Percentiles rank a stretch among this genome's conserved stretches.
phyloP scores from a whole-genome alignment of 148 eudicot genomes.

The Spergularia marina region DNA sequence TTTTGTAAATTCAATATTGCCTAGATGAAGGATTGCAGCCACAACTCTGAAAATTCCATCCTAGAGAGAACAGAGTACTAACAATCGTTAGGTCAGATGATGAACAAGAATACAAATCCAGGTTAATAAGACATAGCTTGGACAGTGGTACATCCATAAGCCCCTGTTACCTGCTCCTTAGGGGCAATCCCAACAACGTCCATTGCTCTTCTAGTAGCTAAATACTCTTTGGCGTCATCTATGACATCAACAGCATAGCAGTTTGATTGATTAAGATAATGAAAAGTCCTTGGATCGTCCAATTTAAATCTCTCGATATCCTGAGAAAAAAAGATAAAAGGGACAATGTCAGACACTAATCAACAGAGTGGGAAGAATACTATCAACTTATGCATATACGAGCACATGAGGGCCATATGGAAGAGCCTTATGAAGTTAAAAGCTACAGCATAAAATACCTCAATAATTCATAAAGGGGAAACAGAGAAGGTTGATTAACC shows the following conservation, averaged over 20 bases:
- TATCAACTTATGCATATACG: not conserved
- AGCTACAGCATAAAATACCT: too few species aligned
- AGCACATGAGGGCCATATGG: not conserved
- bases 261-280: constrained; percentile 87
- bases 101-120: not conserved
- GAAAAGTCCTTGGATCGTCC: constrained; percentile 71
- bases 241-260: constrained; percentile 69
- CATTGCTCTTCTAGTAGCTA: constrained; percentile 89
- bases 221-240: constrained; percentile 76
- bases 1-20: constrained; percentile 81
- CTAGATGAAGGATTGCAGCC: constrained; percentile 93
- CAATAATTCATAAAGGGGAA: not conserved
- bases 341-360: not conserved
- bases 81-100: constrained; percentile 15
- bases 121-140: not conserved
- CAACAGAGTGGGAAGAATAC: not conserved
- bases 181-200: constrained; percentile 78
- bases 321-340: constrained; percentile 30
- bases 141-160: not conserved
- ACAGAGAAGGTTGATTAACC: not conserved
- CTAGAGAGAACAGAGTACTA: constrained; percentile 33
- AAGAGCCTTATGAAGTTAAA: not conserved
- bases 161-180: constrained; percentile 66
- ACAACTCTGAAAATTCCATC: constrained; percentile 95
- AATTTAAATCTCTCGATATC: constrained; percentile 68